These are phyloP conservation scores for Cornus kousa DNA, from an alignment of 148 eudicot species.

Conservation along the genomic window DNA sequence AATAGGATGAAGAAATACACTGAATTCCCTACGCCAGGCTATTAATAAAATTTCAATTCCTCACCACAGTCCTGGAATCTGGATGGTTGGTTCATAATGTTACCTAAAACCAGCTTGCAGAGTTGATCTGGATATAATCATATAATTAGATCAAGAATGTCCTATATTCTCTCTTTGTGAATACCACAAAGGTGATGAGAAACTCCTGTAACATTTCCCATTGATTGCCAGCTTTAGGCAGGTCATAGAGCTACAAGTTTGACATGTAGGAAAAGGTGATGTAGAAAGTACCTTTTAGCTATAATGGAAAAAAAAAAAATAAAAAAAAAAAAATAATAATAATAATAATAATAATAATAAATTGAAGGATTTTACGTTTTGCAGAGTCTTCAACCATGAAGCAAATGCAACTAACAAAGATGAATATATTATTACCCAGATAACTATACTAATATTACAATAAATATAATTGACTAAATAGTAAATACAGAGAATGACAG, in stretches of 20 bases:
- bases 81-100: not conserved
- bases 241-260: not conserved
- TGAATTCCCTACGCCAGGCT: not conserved
- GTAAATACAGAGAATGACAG: not conserved
- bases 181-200: too few species aligned
- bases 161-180: too few species aligned
- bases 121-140: not conserved
- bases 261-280: not conserved
- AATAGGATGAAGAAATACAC: not conserved
- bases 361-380: not conserved
- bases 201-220: not conserved
- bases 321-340: too few species aligned
- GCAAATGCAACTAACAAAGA: not conserved
- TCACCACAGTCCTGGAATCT: not conserved
- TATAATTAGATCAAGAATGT: too few species aligned
- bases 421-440: not conserved
- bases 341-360: too few species aligned
- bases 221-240: not conserved
- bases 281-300: not conserved
- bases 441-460: not conserved
- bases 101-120: not conserved
- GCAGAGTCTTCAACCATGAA: not conserved
- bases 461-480: not conserved
- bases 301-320: not conserved
- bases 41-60: not conserved